These are phyloP conservation scores for Calonectria pteridis DNA, from an alignment of 2,329 filamentous ascomycete genomes.

Conservation along the genomic window DNA sequence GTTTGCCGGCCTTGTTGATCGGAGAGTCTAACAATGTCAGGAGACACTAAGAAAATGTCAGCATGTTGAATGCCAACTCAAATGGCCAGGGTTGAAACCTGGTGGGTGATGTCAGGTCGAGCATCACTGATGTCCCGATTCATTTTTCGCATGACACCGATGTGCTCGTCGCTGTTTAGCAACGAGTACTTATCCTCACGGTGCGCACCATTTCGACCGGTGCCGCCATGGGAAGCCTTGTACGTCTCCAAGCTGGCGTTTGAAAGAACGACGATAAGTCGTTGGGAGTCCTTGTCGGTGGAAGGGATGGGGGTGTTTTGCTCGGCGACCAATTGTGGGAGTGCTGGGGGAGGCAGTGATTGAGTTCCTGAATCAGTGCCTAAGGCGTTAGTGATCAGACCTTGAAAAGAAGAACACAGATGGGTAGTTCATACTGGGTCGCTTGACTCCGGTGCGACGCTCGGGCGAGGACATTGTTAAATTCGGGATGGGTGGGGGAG, in stretches of 20 bases:
- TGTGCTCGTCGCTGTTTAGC: conserved; percentile 98
- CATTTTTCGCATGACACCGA: conserved; percentile 99
- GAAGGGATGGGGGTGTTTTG: conserved; percentile 87
- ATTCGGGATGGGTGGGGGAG: conserved; percentile 9
- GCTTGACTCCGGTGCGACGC: conserved; percentile 56
- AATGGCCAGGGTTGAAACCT: conserved; percentile 70
- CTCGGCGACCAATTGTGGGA: conserved; percentile 93
- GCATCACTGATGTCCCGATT: conserved; percentile 98
- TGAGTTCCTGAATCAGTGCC: conserved; percentile 77
- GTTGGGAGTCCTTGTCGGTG: conserved; percentile 89
- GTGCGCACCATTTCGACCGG: conserved; percentile 71
- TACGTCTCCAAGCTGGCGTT: conserved; percentile 99
- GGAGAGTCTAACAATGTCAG: conserved; percentile 97
- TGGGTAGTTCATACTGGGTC: conserved; percentile 54
- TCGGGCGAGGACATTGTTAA: conserved; percentile 56
- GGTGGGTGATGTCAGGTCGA: conserved; percentile 96
- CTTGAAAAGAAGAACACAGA: neutral
- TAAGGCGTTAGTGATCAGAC: conserved; percentile 32
- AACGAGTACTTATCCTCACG: conserved; percentile 97
- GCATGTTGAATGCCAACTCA: conserved; percentile 60
- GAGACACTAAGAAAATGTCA: conserved; percentile 77
- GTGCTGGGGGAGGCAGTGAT: conserved; percentile 89
- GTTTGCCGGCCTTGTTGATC: conserved; percentile 96
- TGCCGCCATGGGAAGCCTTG: conserved; percentile 84
- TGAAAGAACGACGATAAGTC: conserved; percentile 94